phyloP scores from a whole-genome alignment of 305 asterid genomes.

The Nicotiana rustica region DNA sequence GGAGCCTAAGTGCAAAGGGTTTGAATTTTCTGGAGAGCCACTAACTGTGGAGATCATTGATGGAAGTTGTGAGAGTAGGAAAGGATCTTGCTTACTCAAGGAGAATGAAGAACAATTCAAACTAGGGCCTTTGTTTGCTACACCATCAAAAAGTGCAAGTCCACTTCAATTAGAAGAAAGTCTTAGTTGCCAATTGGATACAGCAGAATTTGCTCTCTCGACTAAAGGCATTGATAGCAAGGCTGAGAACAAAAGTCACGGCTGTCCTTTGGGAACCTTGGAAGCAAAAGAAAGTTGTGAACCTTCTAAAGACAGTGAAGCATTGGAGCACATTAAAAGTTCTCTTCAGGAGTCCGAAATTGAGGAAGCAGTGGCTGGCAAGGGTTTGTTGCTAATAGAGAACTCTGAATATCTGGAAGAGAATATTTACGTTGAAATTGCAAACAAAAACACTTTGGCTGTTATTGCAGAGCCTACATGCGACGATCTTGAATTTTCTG shows the following conservation, averaged over 20 bases:
- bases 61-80: neutral
- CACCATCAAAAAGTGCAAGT: neutral
- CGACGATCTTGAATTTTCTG: slow-evolving; percentile 13
- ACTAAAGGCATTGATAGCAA: neutral
- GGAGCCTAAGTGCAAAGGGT: slow-evolving; percentile 23
- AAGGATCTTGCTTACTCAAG: slow-evolving; percentile 6
- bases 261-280: neutral
- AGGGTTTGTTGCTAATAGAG: slow-evolving; percentile 21
- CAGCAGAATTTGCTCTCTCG: neutral
- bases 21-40: slow-evolving; percentile 20
- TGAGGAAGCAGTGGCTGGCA: slow-evolving; percentile 17
- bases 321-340: neutral
- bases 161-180: slow-evolving; percentile 5
- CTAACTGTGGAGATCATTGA: slow-evolving; percentile 6
- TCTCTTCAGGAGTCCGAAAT: neutral
- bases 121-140: slow-evolving; percentile 22
- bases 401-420: slow-evolving; percentile 15
- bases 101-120: neutral
- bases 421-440: neutral
- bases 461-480: slow-evolving; percentile 18
- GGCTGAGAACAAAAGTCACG: neutral
- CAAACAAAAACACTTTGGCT: neutral
- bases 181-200: neutral
- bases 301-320: neutral
- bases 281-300: neutral